A percentile compares a stretch with the other conserved stretches of the same genome.
These are phyloP conservation scores for Dryas drummondii DNA, from an alignment of 306 rosid species.

Conservation along the genomic window DNA sequence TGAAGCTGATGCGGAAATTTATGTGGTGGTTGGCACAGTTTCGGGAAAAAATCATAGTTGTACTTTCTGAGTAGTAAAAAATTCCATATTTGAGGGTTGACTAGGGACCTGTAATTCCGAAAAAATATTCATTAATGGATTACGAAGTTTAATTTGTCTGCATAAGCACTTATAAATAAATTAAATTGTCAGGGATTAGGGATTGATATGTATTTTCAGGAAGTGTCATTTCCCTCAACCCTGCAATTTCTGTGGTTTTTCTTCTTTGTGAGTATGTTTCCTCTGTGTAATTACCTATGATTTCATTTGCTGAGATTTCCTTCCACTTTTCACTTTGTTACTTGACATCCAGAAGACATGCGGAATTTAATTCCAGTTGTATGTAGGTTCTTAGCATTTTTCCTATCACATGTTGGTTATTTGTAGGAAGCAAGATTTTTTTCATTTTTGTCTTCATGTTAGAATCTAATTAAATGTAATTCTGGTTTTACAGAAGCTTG, in stretches of 20 bases:
- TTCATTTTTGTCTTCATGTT: neutral
- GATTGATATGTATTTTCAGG: too few species aligned
- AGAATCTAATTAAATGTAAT: constrained; percentile 30
- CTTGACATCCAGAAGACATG: neutral
- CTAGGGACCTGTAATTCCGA: too few species aligned
- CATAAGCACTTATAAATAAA: too few species aligned
- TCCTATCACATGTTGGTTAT: neutral
- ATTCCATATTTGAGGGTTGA: too few species aligned
- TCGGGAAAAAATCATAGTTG: too few species aligned
- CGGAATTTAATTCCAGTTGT: neutral
- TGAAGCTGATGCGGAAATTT: too few species aligned
- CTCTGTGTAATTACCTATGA: neutral
- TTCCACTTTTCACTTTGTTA: neutral
- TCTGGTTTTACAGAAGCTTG: constrained; percentile 80
- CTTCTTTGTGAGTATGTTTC: neutral
- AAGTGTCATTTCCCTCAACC: too few species aligned
- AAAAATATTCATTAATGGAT: too few species aligned
- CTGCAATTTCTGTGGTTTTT: neutral
- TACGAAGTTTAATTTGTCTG: too few species aligned
- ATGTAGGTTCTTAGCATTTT: neutral
- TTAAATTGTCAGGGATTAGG: too few species aligned
- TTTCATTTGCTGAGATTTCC: neutral
- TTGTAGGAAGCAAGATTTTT: neutral
- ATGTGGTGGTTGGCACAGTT: too few species aligned
- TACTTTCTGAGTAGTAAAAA: too few species aligned